A percentile compares a stretch with the other conserved stretches of the same genome.
Conservation (phyloP, 2,329 filamentous ascomycete species). For the Fusarium sulawesiense region DNA sequence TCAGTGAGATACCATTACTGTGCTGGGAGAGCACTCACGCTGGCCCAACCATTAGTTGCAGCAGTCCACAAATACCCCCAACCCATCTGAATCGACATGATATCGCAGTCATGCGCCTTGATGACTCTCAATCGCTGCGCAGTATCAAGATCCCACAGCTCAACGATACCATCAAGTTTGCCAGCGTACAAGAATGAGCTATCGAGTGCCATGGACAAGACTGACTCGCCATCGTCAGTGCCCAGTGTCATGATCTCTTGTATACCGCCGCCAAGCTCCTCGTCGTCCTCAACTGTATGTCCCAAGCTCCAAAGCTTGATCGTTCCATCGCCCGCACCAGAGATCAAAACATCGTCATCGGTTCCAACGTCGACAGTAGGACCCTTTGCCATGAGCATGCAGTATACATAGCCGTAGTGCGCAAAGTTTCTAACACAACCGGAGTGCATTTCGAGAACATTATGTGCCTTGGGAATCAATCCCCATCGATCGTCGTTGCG, state of each 20-base stretch:
- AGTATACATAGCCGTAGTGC: constrained; percentile 95
- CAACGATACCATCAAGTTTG: constrained; percentile 86
- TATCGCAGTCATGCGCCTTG: constrained; percentile 81
- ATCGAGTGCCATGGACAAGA: constrained; percentile 85
- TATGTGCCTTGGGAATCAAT: constrained; percentile 64
- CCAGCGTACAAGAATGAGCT: constrained; percentile 94
- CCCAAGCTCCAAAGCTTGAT: constrained; percentile 91
- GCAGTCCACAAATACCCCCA: constrained; percentile 89
- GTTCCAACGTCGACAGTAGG: constrained; percentile 73
- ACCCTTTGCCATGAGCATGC: constrained; percentile 87
- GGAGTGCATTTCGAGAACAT: constrained; percentile 81
- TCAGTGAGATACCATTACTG: fast-evolving
- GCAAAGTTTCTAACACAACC: constrained; percentile 88
- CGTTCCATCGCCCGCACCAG: constrained; percentile 91
- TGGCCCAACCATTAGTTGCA: constrained; percentile 86
- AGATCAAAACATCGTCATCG: constrained; percentile 85
- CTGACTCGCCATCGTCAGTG: constrained; percentile 70
- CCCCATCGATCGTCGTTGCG: constrained; percentile 70
- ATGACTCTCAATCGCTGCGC: constrained; percentile 89
- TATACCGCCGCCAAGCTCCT: constrained; percentile 68
- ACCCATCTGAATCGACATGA: constrained; percentile 87
- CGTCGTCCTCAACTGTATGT: constrained; percentile 49
- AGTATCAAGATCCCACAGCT: constrained; percentile 97
- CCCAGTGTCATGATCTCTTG: constrained; percentile 75
- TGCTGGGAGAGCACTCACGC: constrained; percentile 65